Evolutionary conservation across 495 filamentous ascomycete genomes (phyloP).

Genomic region (Gamarada debralockiae): DNA sequence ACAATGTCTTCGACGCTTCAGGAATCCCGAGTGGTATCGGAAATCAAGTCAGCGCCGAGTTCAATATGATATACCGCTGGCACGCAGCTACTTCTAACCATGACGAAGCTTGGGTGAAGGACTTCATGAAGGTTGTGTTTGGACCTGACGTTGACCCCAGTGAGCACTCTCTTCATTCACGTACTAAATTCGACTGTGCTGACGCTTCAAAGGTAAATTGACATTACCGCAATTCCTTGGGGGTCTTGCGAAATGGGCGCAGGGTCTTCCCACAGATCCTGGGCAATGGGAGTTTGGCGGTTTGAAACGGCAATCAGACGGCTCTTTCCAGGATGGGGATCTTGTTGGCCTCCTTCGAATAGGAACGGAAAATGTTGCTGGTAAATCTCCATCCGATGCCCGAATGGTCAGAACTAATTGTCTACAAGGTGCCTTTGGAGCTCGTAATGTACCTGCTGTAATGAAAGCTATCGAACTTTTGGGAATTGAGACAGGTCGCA

Average conservation of each 20-base stretch:
- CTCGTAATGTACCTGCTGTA: conserved; percentile 65
- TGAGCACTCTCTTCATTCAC: too few relatives aligned
- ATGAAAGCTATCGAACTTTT: conserved; percentile 75
- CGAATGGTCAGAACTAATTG: too few relatives aligned
- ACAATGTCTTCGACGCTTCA: conserved; percentile 32
- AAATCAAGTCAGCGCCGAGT: conserved; percentile 73
- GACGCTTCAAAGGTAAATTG: too few relatives aligned
- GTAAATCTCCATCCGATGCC: conserved; percentile 5
- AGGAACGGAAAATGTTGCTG: conserved; percentile 59
- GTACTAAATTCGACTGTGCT: too few relatives aligned
- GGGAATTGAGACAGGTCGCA: conserved; percentile 75
- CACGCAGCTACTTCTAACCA: conserved; percentile 67
- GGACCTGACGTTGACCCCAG: too few relatives aligned
- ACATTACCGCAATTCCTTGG: conserved; percentile 19
- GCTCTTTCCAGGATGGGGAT: conserved; percentile 60
- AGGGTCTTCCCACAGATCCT: conserved; percentile 54
- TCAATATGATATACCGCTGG: conserved; percentile 70
- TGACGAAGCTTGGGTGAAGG: conserved; percentile 69
- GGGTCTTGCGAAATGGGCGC: conserved; percentile 56
- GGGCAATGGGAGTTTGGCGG: conserved; percentile 58
- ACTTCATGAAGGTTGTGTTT: conserved; percentile 21
- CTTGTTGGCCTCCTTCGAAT: conserved; percentile 64
- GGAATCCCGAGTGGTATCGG: conserved; percentile 62
- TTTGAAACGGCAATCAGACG: conserved; percentile 54
- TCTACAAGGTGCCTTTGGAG: conserved; percentile 47